Conservation (phyloP, 2,329 filamentous ascomycete genomes). For the Lasiodiplodia theobromae region DNA sequence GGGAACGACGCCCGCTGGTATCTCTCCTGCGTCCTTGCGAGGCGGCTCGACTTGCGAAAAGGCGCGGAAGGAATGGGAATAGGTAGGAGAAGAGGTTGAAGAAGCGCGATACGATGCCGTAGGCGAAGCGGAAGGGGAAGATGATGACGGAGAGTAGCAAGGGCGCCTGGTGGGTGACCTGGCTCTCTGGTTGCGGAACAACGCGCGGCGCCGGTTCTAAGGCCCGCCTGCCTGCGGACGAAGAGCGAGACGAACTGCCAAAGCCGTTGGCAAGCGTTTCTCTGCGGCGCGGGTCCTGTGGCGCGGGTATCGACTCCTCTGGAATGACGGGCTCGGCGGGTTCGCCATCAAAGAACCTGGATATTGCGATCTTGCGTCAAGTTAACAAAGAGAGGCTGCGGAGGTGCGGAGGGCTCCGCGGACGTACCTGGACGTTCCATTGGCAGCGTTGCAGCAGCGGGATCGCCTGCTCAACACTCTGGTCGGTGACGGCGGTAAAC, state of each 20-base stretch:
- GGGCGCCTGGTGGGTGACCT: conserved; percentile 72
- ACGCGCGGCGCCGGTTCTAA: conserved; percentile 81
- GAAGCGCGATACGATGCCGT: conserved; percentile 71
- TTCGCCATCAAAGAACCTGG: conserved; percentile 98
- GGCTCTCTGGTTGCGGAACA: conserved; percentile 73
- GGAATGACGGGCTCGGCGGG: conserved; percentile 76
- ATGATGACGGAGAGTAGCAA: conserved; percentile 80
- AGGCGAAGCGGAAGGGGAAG: conserved; percentile 80
- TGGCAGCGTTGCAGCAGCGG: conserved; percentile 83
- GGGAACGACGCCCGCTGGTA: conserved; percentile 73
- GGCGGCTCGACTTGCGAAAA: conserved; percentile 61
- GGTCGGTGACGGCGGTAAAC: conserved; percentile 86
- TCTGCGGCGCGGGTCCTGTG: conserved; percentile 67
- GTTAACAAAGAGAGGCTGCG: conserved; percentile 32
- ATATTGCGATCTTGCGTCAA: conserved; percentile 78
- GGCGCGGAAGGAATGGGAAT: conserved; percentile 78
- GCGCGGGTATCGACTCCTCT: conserved; percentile 72
- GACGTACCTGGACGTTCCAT: conserved; percentile 88
- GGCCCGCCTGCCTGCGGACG: conserved; percentile 45
- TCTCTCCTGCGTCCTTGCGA: conserved; percentile 53
- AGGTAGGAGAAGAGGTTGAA: conserved; percentile 79
- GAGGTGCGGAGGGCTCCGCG: not conserved
- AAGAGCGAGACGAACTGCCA: conserved; percentile 44
- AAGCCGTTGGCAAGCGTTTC: conserved; percentile 73
- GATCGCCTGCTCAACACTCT: conserved; percentile 77